Base-by-base conservation (phyloP, 1,284 basidiomycete genomes). In the Cutaneotrichosporon spelunceum region DNA sequence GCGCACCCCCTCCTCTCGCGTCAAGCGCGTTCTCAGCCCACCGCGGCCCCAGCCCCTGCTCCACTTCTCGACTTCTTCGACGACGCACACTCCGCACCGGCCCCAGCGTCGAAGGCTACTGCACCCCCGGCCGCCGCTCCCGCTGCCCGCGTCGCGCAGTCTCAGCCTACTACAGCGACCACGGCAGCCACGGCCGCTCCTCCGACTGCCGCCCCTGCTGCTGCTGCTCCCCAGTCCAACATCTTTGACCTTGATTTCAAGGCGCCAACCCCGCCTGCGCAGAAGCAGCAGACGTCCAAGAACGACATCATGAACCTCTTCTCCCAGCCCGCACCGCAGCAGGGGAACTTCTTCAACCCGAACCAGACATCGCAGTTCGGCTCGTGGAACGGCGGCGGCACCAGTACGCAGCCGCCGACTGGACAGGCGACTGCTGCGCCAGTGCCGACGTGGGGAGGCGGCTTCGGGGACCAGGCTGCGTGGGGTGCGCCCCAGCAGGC, bases 181-280 rank as follows among this genome's bases (percentile, higher is more conserved):
- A 62, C 67, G 1, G 39, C 72, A 6, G 64, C 63, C 4, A 50
- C 29, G 27, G 48, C 48, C 8, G 59, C 70, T 13, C 29, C 66
- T 14, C 53, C 71, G 19, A 61, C 68, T 19, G 62, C 67, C 9
- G 60, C 64, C 4, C 65, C 19, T 29, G n/a, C n/a, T n/a, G n/a
- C 68, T 19, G 62, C 67, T 7, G 60, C 64, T 3, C 65, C 19
- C 30, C 59, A 14, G 55, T 70, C 70, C 36, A 73, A 71, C 59
- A 71, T 80, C 58, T 80, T 80, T 60, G 79, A 80, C 61, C 75
- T 80, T 45, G 79, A 80, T 65, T 80, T 80, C 71, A 69, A 72
- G 54, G 67, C 78, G 10, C 79, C 78, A 0, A 53, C 68, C 3
- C 66, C 67, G 24, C 59, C 69, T 4, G 63, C 70, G 52, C 70